These are phyloP conservation scores for Heterobasidion annosum DNA, from an alignment of 1,284 basidiomycete species.

Conservation along the genomic window DNA sequence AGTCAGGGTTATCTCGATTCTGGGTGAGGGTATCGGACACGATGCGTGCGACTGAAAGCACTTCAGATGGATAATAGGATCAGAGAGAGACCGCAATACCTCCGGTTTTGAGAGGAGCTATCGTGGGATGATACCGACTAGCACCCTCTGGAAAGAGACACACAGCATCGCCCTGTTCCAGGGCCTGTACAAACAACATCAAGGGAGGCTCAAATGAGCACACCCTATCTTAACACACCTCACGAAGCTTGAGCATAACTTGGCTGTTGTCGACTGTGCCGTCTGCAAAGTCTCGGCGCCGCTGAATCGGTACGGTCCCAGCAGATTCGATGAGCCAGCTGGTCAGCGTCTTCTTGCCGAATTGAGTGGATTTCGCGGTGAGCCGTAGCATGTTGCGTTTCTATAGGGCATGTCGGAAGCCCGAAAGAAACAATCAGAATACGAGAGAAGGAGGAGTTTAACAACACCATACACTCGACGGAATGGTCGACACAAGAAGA, in stretches of 20 bases:
- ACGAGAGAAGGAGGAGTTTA: neutral
- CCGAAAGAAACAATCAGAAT: neutral
- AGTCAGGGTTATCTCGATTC: conserved; percentile 57
- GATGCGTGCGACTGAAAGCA: conserved; percentile 58
- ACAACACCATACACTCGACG: conserved; percentile 42
- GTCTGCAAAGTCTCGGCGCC: conserved; percentile 59
- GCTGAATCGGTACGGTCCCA: conserved; percentile 74
- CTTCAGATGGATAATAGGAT: too few relatives aligned
- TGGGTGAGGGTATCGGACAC: conserved; percentile 71
- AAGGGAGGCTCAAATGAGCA: neutral
- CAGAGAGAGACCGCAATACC: conserved; percentile 28
- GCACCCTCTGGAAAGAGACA: conserved; percentile 80
- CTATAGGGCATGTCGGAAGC: conserved; percentile 17
- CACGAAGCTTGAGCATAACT: conserved; percentile 58
- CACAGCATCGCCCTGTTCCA: conserved; percentile 72
- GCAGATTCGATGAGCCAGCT: conserved; percentile 85
- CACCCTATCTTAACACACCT: conserved; percentile 29
- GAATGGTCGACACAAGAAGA: conserved; percentile 62
- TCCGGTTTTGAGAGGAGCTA: conserved; percentile 80
- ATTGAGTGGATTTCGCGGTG: conserved; percentile 81
- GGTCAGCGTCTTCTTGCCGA: conserved; percentile 73
- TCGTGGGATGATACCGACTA: conserved; percentile 74
- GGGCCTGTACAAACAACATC: conserved; percentile 34
- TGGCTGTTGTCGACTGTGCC: conserved; percentile 54
- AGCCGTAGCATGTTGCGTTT: conserved; percentile 72